Conservation (phyloP, 2,329 filamentous ascomycete genomes). For the Colletotrichum lini region DNA sequence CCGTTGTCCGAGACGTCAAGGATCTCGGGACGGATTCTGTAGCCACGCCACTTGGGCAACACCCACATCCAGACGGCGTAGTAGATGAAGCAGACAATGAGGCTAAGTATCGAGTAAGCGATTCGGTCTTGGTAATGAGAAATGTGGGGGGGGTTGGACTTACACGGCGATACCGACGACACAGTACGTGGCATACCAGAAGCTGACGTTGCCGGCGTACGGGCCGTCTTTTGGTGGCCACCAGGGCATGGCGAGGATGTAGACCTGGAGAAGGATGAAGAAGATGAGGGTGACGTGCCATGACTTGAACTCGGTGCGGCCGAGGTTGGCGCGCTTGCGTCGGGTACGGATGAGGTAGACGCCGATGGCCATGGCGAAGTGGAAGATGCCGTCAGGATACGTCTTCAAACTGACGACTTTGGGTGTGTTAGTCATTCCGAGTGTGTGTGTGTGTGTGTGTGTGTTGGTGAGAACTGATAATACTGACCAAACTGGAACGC, state of each 20-base stretch:
- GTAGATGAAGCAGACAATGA: slow-evolving; percentile 69
- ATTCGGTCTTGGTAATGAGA: rapidly evolving
- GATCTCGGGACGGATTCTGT: slow-evolving; percentile 69
- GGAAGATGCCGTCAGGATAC: slow-evolving; percentile 73
- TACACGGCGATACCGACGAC: slow-evolving; percentile 75
- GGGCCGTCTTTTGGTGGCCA: slow-evolving; percentile 74
- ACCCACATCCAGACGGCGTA: slow-evolving; percentile 72
- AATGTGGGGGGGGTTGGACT: slow-evolving; percentile 49
- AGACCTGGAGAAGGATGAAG: slow-evolving; percentile 71
- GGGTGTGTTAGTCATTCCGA: neutral
- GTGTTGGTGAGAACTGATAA: rapidly evolving
- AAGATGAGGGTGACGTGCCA: slow-evolving; percentile 73
- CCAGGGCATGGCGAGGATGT: slow-evolving; percentile 80
- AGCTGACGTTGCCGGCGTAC: slow-evolving; percentile 76
- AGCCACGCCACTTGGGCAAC: slow-evolving; percentile 66
- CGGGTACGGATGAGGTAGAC: slow-evolving; percentile 70
- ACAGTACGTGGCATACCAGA: slow-evolving; percentile 81
- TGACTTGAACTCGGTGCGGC: slow-evolving; percentile 66
- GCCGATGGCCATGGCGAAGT: slow-evolving; percentile 68
- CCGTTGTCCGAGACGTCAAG: slow-evolving; percentile 61
- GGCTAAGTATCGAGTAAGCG: slow-evolving; percentile 50
- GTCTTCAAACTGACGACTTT: slow-evolving; percentile 70
- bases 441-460: rapidly evolving
- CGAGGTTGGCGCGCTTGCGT: slow-evolving; percentile 65
- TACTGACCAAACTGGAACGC: slow-evolving; percentile 71